Evolutionary conservation across 2,329 filamentous ascomycete species (phyloP).

Genomic region (Colletotrichum sp.): DNA sequence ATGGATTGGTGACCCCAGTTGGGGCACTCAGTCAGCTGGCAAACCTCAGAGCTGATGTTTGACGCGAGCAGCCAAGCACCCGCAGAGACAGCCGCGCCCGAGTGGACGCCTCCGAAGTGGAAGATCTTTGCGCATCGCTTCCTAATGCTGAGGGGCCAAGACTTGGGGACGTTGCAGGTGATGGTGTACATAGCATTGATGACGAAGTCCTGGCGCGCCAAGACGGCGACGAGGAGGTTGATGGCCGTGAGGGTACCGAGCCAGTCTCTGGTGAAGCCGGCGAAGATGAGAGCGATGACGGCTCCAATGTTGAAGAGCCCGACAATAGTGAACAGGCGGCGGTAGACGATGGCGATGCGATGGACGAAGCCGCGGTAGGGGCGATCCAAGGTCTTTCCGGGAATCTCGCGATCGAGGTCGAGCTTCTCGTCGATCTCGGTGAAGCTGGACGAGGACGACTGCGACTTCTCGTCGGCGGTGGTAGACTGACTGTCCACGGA

Average conservation of each 20-base stretch:
- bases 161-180: conserved; percentile 48
- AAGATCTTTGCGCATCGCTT: conserved; percentile 54
- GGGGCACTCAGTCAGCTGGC: conserved; percentile 37
- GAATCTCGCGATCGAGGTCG: conserved; percentile 30
- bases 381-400: conserved; percentile 44
- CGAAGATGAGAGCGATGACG: conserved; percentile 45
- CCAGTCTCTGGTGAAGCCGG: conserved; percentile 23
- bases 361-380: conserved; percentile 44
- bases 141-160: conserved; percentile 53
- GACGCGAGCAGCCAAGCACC: conserved; percentile 55
- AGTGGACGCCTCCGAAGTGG: conserved; percentile 58
- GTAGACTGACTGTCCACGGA: neutral
- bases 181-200: conserved; percentile 56
- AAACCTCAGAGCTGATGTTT: conserved; percentile 32
- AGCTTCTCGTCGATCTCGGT: conserved; percentile 16
- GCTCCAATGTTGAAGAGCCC: conserved; percentile 56
- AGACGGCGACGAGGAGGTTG: conserved; percentile 54
- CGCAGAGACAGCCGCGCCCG: conserved; percentile 53
- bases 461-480: neutral
- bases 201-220: conserved; percentile 58
- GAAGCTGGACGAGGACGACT: conserved; percentile 11
- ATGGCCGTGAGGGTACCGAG: conserved; percentile 47
- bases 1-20: conserved; percentile 30
- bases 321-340: conserved; percentile 59
- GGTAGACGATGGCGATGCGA: conserved; percentile 58